Base-by-base conservation (phyloP, 2,329 filamentous ascomycete genomes). In the Aotearoamyces nothofagi region DNA sequence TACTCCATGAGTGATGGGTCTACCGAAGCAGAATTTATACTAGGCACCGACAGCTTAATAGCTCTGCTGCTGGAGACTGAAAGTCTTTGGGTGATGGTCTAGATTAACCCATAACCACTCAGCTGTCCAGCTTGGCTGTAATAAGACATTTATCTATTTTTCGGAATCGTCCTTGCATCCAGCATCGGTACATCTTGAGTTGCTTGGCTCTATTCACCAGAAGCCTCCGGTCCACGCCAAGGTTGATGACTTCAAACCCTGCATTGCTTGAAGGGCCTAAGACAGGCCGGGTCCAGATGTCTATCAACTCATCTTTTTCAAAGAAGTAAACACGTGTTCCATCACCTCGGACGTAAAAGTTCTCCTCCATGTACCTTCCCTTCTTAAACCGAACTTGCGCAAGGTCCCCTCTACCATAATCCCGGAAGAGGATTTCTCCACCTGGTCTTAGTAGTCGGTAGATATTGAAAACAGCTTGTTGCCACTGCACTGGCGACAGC, bases 261-360 rank as follows among this genome's bases (percentile, higher is more conserved):
- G 33, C 34, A 13, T 37, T 31, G 9, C 23, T 15, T 33, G 11
- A 19, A 26, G 41, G 34, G n/a, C n/a, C 7, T 7, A n/a, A 7
- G 9, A 12, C 11, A 9, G 14, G 14, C 42, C 65, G 67, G 14
- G 63, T 62, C 87, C 87, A 96, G 34, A 96, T 87, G 24, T 65
- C 53, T 30, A 68, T 64, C 30, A 98, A 59, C 56, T 98, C 78
- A 17, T 86, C 75, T 51, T 74, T 66, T 33, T 94, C 87, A 47
- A 98, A 98, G 54, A 98, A 98, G 54, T 96, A 98, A 0, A 98
- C 90, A 5, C 90, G 69, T 4, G 90, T 98, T 2, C 90, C 90
- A 52, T 98, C 90, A 2, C 90, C 90, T 17, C 90, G 66, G 24
- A 94, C 80, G 51, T 98, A 98, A 46, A 98, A 98, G 49, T 96